These are phyloP conservation scores for Penicillium cataractarum DNA, from an alignment of 495 filamentous ascomycete species.

Conservation along the genomic window DNA sequence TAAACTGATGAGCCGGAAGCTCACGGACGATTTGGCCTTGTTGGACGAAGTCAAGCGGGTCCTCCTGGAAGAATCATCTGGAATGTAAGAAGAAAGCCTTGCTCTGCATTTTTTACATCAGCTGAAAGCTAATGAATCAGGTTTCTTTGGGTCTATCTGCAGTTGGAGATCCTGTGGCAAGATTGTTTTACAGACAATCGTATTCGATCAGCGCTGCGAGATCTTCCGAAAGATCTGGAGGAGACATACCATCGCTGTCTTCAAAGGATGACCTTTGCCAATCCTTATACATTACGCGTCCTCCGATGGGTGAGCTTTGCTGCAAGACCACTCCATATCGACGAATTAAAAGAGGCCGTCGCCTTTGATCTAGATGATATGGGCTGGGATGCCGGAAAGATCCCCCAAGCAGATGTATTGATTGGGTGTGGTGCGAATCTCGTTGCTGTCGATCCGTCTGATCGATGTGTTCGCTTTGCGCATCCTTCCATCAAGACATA, in stretches of 20 bases:
- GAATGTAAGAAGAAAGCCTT: background rate
- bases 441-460: slow-evolving; percentile 30
- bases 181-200: slow-evolving; percentile 29
- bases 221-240: slow-evolving; percentile 31
- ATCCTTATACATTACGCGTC: slow-evolving; percentile 16
- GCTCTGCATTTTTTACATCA: background rate
- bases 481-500: slow-evolving; percentile 40
- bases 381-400: slow-evolving; percentile 26
- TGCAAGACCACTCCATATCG: slow-evolving; percentile 31
- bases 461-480: slow-evolving; percentile 34
- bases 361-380: slow-evolving; percentile 29
- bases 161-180: slow-evolving; percentile 37
- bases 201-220: slow-evolving; percentile 22
- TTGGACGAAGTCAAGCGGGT: slow-evolving; percentile 15
- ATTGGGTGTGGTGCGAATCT: slow-evolving; percentile 38
- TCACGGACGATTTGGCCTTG: slow-evolving; percentile 20
- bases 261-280: slow-evolving; percentile 20
- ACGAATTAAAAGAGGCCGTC: slow-evolving; percentile 41
- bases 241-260: slow-evolving; percentile 30
- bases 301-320: slow-evolving; percentile 38
- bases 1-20: slow-evolving; percentile 21
- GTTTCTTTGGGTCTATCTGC: slow-evolving; percentile 37
- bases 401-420: slow-evolving; percentile 28
- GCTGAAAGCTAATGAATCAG: slow-evolving; percentile 9
- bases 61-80: slow-evolving; percentile 5